Percentiles rank a stretch among this genome's conserved stretches.
phyloP scores from a whole-genome alignment of 805 yeast genomes.

The Lipomyces chichibuensis region DNA sequence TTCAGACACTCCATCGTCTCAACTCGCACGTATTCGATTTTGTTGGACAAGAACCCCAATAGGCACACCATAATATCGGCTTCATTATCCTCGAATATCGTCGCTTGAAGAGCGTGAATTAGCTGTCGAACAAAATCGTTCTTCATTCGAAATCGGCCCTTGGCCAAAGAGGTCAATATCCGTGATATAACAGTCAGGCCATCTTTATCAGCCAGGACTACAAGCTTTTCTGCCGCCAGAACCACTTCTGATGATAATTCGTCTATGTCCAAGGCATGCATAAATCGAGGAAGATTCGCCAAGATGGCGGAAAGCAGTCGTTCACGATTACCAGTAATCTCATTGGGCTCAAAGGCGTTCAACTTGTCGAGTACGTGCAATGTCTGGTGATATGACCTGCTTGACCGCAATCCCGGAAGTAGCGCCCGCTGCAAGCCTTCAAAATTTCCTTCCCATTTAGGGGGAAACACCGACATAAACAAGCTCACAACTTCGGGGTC shows the following conservation, averaged over 20 bases:
- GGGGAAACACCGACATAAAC: conserved; percentile 83
- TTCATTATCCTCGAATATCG: conserved; percentile 73
- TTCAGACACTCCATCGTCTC: conserved; percentile 80
- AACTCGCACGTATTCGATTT: conserved; percentile 71
- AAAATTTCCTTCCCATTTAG: conserved; percentile 93
- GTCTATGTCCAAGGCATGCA: conserved; percentile 72
- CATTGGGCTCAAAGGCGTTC: conserved; percentile 67
- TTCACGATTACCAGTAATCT: conserved; percentile 70
- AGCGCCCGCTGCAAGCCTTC: conserved; percentile 83
- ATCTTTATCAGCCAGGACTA: conserved; percentile 61
- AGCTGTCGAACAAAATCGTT: conserved; percentile 85
- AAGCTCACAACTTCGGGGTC: conserved; percentile 84
- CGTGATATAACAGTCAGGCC: conserved; percentile 65
- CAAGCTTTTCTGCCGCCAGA: conserved; percentile 59
- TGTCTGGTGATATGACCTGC: conserved; percentile 77
- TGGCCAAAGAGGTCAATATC: conserved; percentile 74
- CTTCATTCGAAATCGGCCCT: conserved; percentile 82
- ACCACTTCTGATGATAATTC: conserved; percentile 55
- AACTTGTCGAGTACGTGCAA: conserved; percentile 72
- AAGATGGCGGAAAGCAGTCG: conserved; percentile 72
- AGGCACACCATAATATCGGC: conserved; percentile 75
- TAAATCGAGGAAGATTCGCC: conserved; percentile 79
- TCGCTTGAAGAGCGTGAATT: conserved; percentile 65
- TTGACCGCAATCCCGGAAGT: conserved; percentile 80
- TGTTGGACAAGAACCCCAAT: conserved; percentile 78